Conservation (phyloP, 2,329 filamentous ascomycete species). For the Colletotrichum musae region DNA sequence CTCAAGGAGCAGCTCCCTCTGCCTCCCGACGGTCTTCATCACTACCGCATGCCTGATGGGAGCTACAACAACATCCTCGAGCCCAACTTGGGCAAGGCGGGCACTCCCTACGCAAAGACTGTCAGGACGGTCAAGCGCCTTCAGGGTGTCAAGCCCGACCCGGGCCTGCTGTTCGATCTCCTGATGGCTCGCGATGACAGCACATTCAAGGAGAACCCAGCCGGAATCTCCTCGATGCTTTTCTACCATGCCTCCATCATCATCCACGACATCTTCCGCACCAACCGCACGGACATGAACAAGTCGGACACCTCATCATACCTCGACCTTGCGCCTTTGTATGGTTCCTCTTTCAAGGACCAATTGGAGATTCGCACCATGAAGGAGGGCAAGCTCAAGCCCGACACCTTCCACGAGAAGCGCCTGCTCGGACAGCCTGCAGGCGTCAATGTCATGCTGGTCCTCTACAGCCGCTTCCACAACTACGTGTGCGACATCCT, state of each 20-base stretch:
- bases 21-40: conserved; percentile 53
- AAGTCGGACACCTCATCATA: conserved; percentile 81
- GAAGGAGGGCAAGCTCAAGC: conserved; percentile 78
- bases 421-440: conserved; percentile 80
- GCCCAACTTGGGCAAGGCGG: conserved; percentile 75
- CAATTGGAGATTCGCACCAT: conserved; percentile 75
- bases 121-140: conserved; percentile 71
- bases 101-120: conserved; percentile 78
- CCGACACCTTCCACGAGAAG: conserved; percentile 80
- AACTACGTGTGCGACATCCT: conserved; percentile 87
- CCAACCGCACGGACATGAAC: conserved; percentile 71
- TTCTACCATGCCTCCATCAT: conserved; percentile 83
- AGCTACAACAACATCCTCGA: conserved; percentile 70
- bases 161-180: conserved; percentile 75
- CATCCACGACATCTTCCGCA: conserved; percentile 55
- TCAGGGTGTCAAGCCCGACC: conserved; percentile 73
- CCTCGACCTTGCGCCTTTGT: conserved; percentile 80
- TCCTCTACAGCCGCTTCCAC: conserved; percentile 89
- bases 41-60: conserved; percentile 55
- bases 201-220: conserved; percentile 74
- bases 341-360: conserved; percentile 76
- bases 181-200: conserved; percentile 69
- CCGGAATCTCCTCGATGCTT: conserved; percentile 80
- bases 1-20: conserved; percentile 54
- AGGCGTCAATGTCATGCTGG: conserved; percentile 74